Conservation (phyloP, 148 eudicot species). For the Chenopodium formosanum region DNA sequence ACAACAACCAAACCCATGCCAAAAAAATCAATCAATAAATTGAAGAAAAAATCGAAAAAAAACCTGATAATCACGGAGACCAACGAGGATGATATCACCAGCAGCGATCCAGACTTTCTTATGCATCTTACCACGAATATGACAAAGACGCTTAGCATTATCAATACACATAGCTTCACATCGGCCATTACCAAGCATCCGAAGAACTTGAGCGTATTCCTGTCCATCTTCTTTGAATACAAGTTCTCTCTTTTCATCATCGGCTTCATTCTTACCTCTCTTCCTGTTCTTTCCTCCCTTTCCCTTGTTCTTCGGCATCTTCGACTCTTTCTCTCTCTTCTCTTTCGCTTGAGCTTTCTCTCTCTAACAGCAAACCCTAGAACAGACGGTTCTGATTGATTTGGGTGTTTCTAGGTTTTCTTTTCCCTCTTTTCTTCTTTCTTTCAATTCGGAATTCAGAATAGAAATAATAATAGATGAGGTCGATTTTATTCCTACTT, state of each 20-base stretch:
- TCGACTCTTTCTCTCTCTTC: background rate
- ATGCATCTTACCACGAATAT: constrained; percentile 95
- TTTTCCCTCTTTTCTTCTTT: background rate
- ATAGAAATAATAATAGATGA: too few relatives aligned
- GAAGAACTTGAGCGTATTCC: constrained; percentile 74
- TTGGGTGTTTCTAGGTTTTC: background rate
- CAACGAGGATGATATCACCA: constrained; percentile 81
- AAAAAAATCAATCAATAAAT: background rate
- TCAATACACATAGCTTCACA: constrained; percentile 83
- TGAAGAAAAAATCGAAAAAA: background rate
- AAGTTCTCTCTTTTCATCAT: constrained; percentile 82
- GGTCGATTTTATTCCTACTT: too few relatives aligned
- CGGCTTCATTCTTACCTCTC: constrained; percentile 93
- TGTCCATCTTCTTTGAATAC: constrained; percentile 92
- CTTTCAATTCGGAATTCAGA: background rate
- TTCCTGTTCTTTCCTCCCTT: constrained; percentile 96
- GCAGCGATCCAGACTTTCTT: constrained; percentile 96
- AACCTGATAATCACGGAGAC: constrained; percentile 86
- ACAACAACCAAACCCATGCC: background rate
- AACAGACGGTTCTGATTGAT: constrained; percentile 23
- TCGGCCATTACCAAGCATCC: constrained; percentile 85
- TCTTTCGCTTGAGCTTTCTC: background rate
- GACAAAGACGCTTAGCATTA: constrained; percentile 68
- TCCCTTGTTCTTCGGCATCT: constrained; percentile 97
- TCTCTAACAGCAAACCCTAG: constrained; percentile 32